These are phyloP conservation scores for Euphorbia lathyris DNA, from an alignment of 345 rosid genomes.

Conservation along the genomic window DNA sequence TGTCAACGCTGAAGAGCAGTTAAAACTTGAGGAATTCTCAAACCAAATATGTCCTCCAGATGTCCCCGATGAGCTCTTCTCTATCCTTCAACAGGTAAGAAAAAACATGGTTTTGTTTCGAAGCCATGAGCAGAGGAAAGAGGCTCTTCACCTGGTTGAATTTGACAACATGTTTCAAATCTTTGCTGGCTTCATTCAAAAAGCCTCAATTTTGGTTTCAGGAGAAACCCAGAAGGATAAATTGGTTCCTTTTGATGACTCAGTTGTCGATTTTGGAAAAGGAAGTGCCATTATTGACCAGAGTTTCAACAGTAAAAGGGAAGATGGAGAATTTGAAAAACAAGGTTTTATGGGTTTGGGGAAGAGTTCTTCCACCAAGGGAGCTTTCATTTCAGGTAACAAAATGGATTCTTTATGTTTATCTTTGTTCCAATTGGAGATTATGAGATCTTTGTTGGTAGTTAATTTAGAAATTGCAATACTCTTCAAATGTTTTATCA, in stretches of 20 bases:
- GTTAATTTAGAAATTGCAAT: not conserved
- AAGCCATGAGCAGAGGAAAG: slow-evolving; percentile 50
- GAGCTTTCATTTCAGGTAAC: slow-evolving; percentile 37
- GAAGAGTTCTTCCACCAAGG: slow-evolving; percentile 43
- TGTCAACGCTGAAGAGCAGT: slow-evolving; percentile 38
- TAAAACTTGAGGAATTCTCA: slow-evolving; percentile 47
- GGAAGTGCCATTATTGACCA: slow-evolving; percentile 22
- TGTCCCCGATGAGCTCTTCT: slow-evolving; percentile 49
- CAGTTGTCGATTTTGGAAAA: slow-evolving; percentile 27
- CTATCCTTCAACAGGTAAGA: slow-evolving; percentile 38
- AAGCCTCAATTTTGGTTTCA: slow-evolving; percentile 44
- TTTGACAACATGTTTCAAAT: slow-evolving; percentile 40
- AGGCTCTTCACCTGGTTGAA: slow-evolving; percentile 49
- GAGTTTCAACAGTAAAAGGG: slow-evolving; percentile 26
- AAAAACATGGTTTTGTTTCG: slow-evolving; percentile 43
- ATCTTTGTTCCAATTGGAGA: not conserved
- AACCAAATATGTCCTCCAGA: slow-evolving; percentile 29
- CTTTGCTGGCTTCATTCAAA: slow-evolving; percentile 52
- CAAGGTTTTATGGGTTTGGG: slow-evolving; percentile 26
- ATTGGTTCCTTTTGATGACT: slow-evolving; percentile 15
- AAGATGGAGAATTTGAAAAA: slow-evolving; percentile 24
- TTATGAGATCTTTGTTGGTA: not conserved
- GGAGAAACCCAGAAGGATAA: slow-evolving; percentile 37
- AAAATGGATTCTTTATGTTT: not conserved
- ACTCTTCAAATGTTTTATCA: not conserved